Evolutionary conservation across 306 rosid species (phyloP).

Genomic region (Citrullus amarus): DNA sequence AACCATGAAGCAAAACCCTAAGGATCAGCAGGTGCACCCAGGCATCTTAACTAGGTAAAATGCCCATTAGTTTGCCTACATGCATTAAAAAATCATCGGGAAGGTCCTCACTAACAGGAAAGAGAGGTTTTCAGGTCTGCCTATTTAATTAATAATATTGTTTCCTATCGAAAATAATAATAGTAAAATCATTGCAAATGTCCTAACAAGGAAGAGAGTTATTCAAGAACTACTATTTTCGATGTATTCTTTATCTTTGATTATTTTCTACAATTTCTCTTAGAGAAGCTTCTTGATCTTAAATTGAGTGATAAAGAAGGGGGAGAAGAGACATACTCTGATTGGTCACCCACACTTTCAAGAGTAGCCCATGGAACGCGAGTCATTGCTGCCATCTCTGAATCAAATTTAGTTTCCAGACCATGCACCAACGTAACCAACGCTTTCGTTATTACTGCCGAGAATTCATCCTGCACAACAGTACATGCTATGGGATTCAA

Average conservation of each 20-base stretch:
- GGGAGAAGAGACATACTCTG: conserved; percentile 46
- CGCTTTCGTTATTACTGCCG: conserved; percentile 85
- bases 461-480: conserved; percentile 83
- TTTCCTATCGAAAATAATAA: too few species aligned
- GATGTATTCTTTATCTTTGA: background rate
- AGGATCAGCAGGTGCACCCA: too few species aligned
- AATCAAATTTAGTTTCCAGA: conserved; percentile 89
- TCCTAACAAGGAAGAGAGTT: background rate
- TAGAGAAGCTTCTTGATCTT: background rate
- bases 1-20: too few species aligned
- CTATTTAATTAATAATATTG: background rate
- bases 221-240: background rate
- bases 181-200: background rate
- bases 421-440: conserved; percentile 89
- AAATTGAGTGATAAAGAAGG: background rate
- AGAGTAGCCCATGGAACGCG: conserved; percentile 89
- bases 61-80: background rate
- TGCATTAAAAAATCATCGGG: background rate
- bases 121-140: background rate
- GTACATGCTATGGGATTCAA: conserved; percentile 11
- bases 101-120: background rate
- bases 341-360: conserved; percentile 97
- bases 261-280: background rate
- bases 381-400: conserved; percentile 96
- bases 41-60: too few species aligned